These are phyloP conservation scores for Carex sylvatica DNA, from an alignment of 202 grass and related monocot species.

Conservation along the genomic window DNA sequence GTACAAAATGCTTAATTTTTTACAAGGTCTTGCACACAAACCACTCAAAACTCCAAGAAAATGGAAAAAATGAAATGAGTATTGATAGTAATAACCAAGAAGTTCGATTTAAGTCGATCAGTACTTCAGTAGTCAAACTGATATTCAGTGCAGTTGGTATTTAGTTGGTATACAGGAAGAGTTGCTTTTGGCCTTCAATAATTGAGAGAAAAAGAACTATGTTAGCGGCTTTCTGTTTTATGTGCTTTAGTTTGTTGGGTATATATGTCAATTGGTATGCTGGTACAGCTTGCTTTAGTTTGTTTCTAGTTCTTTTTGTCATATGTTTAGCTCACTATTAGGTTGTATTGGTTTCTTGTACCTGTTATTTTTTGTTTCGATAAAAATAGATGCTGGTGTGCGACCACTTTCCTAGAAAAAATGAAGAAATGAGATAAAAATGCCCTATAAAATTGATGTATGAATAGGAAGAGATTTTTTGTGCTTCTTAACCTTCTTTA, in stretches of 20 bases:
- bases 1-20: background rate
- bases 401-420: background rate
- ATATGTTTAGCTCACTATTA: background rate
- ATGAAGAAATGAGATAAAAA: background rate
- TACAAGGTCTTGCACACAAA: background rate
- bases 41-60: background rate
- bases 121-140: background rate
- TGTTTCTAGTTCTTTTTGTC: background rate
- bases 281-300: slow-evolving; percentile 10
- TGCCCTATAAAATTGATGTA: slow-evolving; percentile 5
- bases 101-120: background rate
- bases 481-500: background rate
- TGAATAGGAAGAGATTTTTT: background rate
- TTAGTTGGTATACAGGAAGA: too few species aligned
- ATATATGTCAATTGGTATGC: background rate
- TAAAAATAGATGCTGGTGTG: background rate
- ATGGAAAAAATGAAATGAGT: background rate
- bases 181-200: too few species aligned
- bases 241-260: background rate
- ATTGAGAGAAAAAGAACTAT: background rate
- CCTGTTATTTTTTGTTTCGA: background rate
- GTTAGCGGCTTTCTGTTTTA: background rate
- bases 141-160: background rate
- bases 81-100: background rate
- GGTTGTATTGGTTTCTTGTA: background rate